phyloP scores from a whole-genome alignment of 768 basidiomycete genomes.

The Suillus subaureus region DNA sequence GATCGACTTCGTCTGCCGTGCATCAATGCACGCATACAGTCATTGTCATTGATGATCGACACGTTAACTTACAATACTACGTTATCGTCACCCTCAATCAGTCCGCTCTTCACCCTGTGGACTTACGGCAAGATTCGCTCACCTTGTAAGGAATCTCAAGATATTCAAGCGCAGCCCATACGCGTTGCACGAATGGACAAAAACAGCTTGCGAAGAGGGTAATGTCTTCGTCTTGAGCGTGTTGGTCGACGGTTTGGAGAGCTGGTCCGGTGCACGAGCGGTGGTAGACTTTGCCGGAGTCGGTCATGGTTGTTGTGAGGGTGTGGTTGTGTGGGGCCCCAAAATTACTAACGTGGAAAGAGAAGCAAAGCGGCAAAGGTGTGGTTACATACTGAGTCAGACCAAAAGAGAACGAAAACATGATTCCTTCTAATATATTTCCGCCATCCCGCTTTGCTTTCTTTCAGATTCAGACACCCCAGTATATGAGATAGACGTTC shows the following conservation, averaged over 20 bases:
- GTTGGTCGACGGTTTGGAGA: constrained; percentile 55
- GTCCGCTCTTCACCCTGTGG: neutral
- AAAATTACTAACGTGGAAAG: too few relatives aligned
- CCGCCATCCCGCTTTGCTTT: neutral
- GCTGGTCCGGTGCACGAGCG: constrained; percentile 51
- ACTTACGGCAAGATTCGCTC: constrained; percentile 17
- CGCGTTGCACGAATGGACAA: constrained; percentile 83
- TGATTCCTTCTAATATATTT: too few relatives aligned
- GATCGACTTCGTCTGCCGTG: constrained; percentile 71
- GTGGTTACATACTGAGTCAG: too few relatives aligned
- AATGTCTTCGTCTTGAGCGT: constrained; percentile 50
- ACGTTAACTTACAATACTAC: constrained; percentile 41
- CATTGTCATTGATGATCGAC: neutral
- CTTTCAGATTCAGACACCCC: neutral
- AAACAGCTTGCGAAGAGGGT: constrained; percentile 75
- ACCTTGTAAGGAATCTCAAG: constrained; percentile 74
- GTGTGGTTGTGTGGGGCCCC: neutral
- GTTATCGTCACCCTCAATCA: neutral
- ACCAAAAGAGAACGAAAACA: too few relatives aligned
- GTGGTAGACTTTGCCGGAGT: constrained; percentile 44
- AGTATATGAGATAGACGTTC: too few relatives aligned
- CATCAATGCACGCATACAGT: neutral
- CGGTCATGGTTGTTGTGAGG: constrained; percentile 15
- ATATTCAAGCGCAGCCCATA: constrained; percentile 75
- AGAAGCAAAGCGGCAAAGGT: too few relatives aligned